These are phyloP conservation scores for Rhodotorula paludigena DNA, from an alignment of 768 basidiomycete species.

Conservation along the genomic window DNA sequence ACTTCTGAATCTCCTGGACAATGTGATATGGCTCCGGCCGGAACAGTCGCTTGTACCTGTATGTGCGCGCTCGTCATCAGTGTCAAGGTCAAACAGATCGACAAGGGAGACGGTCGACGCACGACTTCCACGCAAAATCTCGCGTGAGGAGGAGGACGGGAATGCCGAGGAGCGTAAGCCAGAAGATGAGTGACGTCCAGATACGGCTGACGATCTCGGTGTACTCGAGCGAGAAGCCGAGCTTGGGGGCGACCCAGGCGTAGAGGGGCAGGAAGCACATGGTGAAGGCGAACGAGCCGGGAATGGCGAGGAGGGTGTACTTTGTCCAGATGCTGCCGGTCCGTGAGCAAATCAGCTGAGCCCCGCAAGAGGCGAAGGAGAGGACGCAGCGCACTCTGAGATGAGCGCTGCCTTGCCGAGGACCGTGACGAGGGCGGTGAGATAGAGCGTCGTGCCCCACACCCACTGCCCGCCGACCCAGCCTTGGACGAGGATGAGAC, in stretches of 20 bases:
- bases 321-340: slow-evolving; percentile 88
- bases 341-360: background rate
- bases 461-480: slow-evolving; percentile 92
- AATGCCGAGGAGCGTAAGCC: slow-evolving; percentile 75
- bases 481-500: slow-evolving; percentile 73
- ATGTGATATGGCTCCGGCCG: slow-evolving; percentile 90
- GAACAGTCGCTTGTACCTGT: slow-evolving; percentile 85
- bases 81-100: background rate
- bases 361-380: slow-evolving; percentile 13
- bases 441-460: slow-evolving; percentile 95
- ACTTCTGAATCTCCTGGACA: slow-evolving; percentile 98
- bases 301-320: slow-evolving; percentile 92
- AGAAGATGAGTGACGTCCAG: slow-evolving; percentile 84
- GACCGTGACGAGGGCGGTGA: slow-evolving; percentile 86
- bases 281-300: slow-evolving; percentile 94
- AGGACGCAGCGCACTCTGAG: slow-evolving; percentile 69
- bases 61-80: background rate
- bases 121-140: slow-evolving; percentile 98
- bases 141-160: slow-evolving; percentile 78
- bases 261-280: slow-evolving; percentile 92
- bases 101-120: slow-evolving; percentile 46
- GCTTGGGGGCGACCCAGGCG: slow-evolving; percentile 72
- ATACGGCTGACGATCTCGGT: slow-evolving; percentile 79
- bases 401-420: slow-evolving; percentile 95
- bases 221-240: slow-evolving; percentile 88